These are phyloP conservation scores for Paraurostyla sp. DNA, from an alignment of 73 alveolate genomes.

Conservation along the genomic window DNA sequence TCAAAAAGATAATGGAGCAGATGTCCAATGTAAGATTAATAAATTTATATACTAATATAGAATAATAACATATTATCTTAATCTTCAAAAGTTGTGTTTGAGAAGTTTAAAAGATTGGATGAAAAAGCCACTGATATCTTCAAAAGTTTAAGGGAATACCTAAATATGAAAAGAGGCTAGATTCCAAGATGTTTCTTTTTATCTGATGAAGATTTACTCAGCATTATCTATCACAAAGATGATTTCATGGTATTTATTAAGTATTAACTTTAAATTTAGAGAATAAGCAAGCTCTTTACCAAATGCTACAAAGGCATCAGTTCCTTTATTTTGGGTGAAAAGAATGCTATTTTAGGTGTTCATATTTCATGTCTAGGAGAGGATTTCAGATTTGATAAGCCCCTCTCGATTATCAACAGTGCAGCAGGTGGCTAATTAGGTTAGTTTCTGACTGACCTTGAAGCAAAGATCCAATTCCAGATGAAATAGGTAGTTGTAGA, in stretches of 20 bases:
- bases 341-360: slow-evolving; percentile 10
- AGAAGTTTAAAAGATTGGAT: not conserved
- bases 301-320: slow-evolving; percentile 24
- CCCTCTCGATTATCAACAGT: not conserved
- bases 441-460: not conserved
- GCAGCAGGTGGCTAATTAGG: slow-evolving; percentile 21
- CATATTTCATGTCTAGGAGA: slow-evolving; percentile 28
- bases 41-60: not conserved
- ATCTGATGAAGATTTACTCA: slow-evolving; percentile 13
- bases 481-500: not conserved
- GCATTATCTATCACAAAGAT: slow-evolving; percentile 26
- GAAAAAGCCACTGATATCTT: slow-evolving; percentile 3
- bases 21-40: not conserved
- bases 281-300: not conserved
- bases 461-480: not conserved
- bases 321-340: not conserved
- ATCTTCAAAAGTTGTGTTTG: not conserved
- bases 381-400: slow-evolving; percentile 2
- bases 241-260: not conserved
- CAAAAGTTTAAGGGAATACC: not conserved
- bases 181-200: slow-evolving; percentile 16
- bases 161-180: not conserved
- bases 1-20: not conserved
- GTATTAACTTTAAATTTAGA: not conserved
- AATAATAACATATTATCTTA: not conserved